A percentile compares a stretch with the other conserved stretches of the same genome.
Evolutionary conservation across 306 rosid species (phyloP).

Genomic region (Prunus davidiana): DNA sequence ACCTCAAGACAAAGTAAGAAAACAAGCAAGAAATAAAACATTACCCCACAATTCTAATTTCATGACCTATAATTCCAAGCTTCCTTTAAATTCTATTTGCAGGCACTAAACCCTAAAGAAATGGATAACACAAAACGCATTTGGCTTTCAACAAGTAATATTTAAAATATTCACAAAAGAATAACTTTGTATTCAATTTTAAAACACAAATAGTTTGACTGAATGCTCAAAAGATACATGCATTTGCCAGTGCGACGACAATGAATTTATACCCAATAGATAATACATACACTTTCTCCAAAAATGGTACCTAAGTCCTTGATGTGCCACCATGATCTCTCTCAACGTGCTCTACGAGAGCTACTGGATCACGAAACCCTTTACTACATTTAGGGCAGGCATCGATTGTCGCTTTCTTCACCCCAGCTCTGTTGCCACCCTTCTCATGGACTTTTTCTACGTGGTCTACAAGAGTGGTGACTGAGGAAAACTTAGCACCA

Average conservation of each 20-base stretch:
- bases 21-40: too few species aligned
- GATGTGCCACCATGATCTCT: constrained; percentile 78
- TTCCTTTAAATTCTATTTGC: too few species aligned
- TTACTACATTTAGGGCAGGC: constrained; percentile 84
- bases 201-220: neutral
- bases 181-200: neutral
- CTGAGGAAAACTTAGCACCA: constrained; percentile 58
- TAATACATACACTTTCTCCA: constrained; percentile 11
- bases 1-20: too few species aligned
- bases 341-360: constrained; percentile 80
- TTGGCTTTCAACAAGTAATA: constrained; percentile 1
- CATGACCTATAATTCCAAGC: too few species aligned
- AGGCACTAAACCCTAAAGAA: too few species aligned
- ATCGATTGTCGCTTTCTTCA: constrained; percentile 51
- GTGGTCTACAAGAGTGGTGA: constrained; percentile 60
- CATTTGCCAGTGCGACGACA: neutral
- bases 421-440: constrained; percentile 36
- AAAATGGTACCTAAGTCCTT: constrained; percentile 25
- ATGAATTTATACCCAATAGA: neutral
- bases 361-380: constrained; percentile 70
- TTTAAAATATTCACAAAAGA: neutral
- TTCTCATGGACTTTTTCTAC: constrained; percentile 65
- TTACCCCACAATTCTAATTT: too few species aligned
- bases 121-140: too few species aligned
- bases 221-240: constrained; percentile 7